Evolutionary conservation across 495 filamentous ascomycete genomes (phyloP), one percentile per base, ranked within the genome.

Genomic region (Aspergillus funiculosus): DNA sequence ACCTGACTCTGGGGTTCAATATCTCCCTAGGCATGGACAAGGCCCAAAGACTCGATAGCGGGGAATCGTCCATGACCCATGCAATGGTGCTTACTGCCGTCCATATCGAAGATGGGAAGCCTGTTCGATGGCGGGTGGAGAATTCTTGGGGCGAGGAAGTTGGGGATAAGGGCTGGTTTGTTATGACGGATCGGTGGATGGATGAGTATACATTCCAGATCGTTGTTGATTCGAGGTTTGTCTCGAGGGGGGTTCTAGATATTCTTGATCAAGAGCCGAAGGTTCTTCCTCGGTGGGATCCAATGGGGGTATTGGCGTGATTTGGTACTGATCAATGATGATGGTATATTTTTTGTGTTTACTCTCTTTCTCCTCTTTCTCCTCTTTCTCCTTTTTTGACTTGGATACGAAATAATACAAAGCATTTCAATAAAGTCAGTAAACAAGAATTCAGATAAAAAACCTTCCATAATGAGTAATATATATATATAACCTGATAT

Each of bases 21-120:
- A 66, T 89, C 48, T 64, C 61, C 7, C 68, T 92, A 18, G 78
- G 78, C 1, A 71, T 90, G 73, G 75, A 70, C 54, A 95, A 94
- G 68, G 81, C 82, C 2, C 74, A 85, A 38, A 61, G 87, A 0
- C 66, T 94, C 10, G 63, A 74, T 48, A 82, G 80, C 0, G 80
- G 83, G 4, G 88, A 92, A 66, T 79, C 75, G 15, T 67, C 72
- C 5, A 91, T 94, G 88, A 94, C 87, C 6, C 88, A 92, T 56
- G 88, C 88, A 0, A 95, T 95, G 88, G 86, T 92, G 2, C 64
- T 95, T 34, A 94, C 86, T 3, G 89, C 75, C 0, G 88, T 94
- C 35, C 86, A 94, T 60, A 50, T 94, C 6, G 75, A 81, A 41
- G 71, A 79, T 26, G 80, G 76, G 0, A 72, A 76, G 56, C 69